phyloP scores from a whole-genome alignment of 495 filamentous ascomycete species.

The Xylaria flabelliformis region DNA sequence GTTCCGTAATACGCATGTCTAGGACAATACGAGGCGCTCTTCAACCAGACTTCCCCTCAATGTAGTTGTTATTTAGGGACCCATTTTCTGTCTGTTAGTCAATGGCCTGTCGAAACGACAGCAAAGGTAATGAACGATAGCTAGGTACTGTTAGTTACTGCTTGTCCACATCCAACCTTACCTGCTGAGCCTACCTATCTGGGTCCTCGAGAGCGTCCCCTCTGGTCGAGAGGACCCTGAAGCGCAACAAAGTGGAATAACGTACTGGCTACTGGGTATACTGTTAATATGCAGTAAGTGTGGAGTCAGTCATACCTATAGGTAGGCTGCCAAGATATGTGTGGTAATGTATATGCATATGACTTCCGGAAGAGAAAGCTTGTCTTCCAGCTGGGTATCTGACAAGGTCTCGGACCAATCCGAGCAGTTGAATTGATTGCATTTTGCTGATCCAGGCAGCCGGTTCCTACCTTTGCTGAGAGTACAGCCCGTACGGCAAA shows the following conservation, averaged over 20 bases:
- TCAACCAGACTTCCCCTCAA: not conserved
- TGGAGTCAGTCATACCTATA: not conserved
- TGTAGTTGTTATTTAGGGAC: not conserved
- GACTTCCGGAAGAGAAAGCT: conserved; percentile 4
- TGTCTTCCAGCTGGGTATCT: not conserved
- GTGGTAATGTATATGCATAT: not conserved
- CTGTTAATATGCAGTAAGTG: not conserved
- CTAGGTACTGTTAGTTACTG: not conserved
- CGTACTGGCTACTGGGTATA: not conserved
- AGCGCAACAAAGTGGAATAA: not conserved
- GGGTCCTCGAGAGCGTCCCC: not conserved
- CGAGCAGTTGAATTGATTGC: not conserved
- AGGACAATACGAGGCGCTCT: not conserved
- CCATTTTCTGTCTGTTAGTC: not conserved
- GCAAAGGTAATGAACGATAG: not conserved
- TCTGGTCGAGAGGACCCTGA: not conserved
- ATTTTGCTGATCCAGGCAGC: not conserved
- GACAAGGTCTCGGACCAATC: not conserved
- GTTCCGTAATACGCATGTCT: not conserved
- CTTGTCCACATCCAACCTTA: not conserved
- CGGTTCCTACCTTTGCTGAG: not conserved
- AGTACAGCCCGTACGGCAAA: not conserved
- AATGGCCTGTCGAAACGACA: not conserved
- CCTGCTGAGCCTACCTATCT: not conserved
- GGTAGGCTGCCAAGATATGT: conserved; percentile 1